Percentiles rank a stretch among this genome's conserved stretches.
These are phyloP conservation scores for Melampsora americana DNA, from an alignment of 1,284 basidiomycete genomes.

Conservation along the genomic window DNA sequence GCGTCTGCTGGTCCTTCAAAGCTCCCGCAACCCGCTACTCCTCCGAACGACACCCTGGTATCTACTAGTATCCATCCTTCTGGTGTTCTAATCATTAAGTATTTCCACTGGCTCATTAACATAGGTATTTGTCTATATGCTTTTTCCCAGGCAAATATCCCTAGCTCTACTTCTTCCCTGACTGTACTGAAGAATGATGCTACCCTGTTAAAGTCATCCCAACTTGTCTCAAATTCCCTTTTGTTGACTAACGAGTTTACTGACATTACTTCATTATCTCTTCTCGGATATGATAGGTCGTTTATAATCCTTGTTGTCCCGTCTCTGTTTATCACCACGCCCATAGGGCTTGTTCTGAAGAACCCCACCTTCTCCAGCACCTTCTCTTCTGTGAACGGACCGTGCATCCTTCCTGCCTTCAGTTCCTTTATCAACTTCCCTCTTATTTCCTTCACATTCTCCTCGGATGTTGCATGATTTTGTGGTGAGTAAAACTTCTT, in stretches of 20 bases:
- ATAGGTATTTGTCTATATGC: slow-evolving; percentile 10
- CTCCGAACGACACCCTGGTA: too few species aligned
- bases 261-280: neutral
- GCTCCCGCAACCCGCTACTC: too few species aligned
- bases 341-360: slow-evolving; percentile 3
- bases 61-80: neutral
- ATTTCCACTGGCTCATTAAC: neutral
- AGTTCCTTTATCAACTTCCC: neutral
- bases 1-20: neutral
- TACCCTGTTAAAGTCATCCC: too few species aligned
- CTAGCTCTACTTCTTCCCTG: too few species aligned
- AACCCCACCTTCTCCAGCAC: neutral
- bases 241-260: neutral
- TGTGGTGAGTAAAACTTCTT: neutral
- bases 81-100: neutral
- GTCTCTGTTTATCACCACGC: neutral
- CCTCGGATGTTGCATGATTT: neutral
- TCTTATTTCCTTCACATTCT: neutral
- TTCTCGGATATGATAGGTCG: neutral
- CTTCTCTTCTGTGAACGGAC: slow-evolving; percentile 2
- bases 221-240: neutral
- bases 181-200: too few species aligned
- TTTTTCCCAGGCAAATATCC: too few species aligned
- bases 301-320: too few species aligned
- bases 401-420: slow-evolving; percentile 1